Evolutionary conservation across 176 grass and related monocot genomes (phyloP).

Genomic region (Musa itinerans): DNA sequence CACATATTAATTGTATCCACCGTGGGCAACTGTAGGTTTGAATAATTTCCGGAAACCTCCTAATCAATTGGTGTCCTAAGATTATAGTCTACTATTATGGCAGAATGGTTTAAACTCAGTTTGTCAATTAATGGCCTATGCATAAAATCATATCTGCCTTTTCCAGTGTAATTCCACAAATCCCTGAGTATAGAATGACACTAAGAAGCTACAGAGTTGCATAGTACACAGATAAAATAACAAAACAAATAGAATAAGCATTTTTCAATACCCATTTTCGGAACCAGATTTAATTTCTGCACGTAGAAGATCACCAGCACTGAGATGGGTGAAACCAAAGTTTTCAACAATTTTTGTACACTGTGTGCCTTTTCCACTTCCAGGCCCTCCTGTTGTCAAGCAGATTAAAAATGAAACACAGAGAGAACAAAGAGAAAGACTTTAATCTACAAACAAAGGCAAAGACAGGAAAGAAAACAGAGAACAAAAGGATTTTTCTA

Average conservation of each 20-base stretch:
- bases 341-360: constrained; percentile 15
- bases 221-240: background rate
- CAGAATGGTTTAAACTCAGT: background rate
- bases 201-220: background rate
- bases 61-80: background rate
- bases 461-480: background rate
- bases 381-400: background rate
- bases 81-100: background rate
- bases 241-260: background rate
- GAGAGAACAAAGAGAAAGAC: background rate
- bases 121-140: background rate
- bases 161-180: background rate
- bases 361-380: constrained; percentile 16
- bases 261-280: constrained; percentile 1
- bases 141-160: background rate
- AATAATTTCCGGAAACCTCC: background rate
- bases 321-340: constrained; percentile 11
- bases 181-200: background rate
- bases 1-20: too few species aligned
- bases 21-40: background rate
- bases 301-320: constrained; percentile 14
- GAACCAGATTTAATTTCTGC: constrained; percentile 17
- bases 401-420: background rate
- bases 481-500: background rate
- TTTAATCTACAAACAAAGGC: background rate